Percentiles rank a stretch among this genome's conserved stretches.
phyloP scores from a whole-genome alignment of 805 yeast species.

The Metschnikowia baotianmanensis region DNA sequence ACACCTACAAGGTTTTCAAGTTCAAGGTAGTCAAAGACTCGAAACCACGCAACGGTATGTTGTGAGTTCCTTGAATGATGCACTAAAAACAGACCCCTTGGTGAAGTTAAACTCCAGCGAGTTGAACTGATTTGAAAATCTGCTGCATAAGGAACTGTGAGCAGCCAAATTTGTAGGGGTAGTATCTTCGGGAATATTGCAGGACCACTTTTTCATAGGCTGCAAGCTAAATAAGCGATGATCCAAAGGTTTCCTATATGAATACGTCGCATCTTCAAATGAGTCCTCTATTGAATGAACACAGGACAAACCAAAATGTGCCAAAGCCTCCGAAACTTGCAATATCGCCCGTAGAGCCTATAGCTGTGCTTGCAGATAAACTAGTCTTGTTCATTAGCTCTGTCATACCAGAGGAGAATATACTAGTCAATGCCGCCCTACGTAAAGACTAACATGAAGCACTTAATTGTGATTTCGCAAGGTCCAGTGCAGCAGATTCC shows the following conservation, averaged over 20 bases:
- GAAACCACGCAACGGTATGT: slow-evolving; percentile 33
- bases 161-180: slow-evolving; percentile 5
- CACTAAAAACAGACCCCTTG: slow-evolving; percentile 24
- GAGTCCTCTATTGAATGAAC: slow-evolving; percentile 33
- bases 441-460: slow-evolving; percentile 10
- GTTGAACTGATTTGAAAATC: slow-evolving; percentile 6
- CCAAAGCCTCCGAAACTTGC: slow-evolving; percentile 5
- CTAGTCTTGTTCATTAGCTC: slow-evolving; percentile 44
- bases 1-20: slow-evolving; percentile 30
- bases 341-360: slow-evolving; percentile 3
- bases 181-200: slow-evolving; percentile 25
- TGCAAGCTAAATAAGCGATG: slow-evolving; percentile 39
- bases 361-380: slow-evolving; percentile 17
- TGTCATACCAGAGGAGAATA: slow-evolving; percentile 39
- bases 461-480: slow-evolving; percentile 12
- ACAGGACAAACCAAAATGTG: slow-evolving; percentile 27
- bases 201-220: slow-evolving; percentile 44
- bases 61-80: slow-evolving; percentile 27
- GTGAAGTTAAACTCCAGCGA: slow-evolving; percentile 16
- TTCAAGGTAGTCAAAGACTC: slow-evolving; percentile 37
- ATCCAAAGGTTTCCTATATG: slow-evolving; percentile 25
- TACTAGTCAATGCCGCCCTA: slow-evolving; percentile 21
- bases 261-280: slow-evolving; percentile 11
- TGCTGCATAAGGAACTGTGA: slow-evolving; percentile 8
- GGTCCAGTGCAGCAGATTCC: no score